Evolutionary conservation across 2,329 filamentous ascomycete genomes (phyloP).

Genomic region (Epichloe coenophiala): DNA sequence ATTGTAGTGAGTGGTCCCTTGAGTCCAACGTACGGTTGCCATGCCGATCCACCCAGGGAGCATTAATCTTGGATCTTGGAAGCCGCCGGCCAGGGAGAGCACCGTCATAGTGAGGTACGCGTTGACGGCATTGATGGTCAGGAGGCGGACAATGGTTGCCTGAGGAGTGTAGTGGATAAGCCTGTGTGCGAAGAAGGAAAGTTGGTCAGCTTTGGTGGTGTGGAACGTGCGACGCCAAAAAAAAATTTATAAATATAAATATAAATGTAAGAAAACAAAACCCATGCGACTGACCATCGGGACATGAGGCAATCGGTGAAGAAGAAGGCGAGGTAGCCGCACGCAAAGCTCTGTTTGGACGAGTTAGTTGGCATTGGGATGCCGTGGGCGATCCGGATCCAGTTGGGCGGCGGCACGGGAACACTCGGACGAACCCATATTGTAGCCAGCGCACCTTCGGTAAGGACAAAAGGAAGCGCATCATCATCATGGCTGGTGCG

Average conservation of each 20-base stretch:
- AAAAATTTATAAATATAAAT: too few relatives aligned
- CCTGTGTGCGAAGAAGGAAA: conserved; percentile 23
- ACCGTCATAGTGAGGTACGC: conserved; percentile 63
- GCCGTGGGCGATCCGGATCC: too few relatives aligned
- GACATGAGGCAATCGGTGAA: conserved; percentile 80
- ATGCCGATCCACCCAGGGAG: conserved; percentile 69
- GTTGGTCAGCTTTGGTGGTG: neutral
- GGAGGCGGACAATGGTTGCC: conserved; percentile 66
- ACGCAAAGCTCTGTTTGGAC: conserved; percentile 50
- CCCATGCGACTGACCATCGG: conserved; percentile 43
- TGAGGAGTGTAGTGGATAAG: conserved; percentile 72
- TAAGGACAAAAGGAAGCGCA: conserved; percentile 31
- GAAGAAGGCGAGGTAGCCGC: conserved; percentile 68
- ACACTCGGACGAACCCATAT: conserved; percentile 48
- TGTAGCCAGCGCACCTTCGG: conserved; percentile 57
- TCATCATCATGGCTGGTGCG: conserved; percentile 9
- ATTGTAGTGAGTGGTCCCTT: too few relatives aligned
- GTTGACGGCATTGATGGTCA: conserved; percentile 61
- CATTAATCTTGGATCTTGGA: conserved; percentile 55
- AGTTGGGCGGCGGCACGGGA: neutral
- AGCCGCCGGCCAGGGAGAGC: conserved; percentile 56
- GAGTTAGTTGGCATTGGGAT: neutral
- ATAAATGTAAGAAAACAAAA: neutral
- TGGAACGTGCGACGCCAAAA: neutral
- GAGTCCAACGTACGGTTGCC: conserved; percentile 42